phyloP scores from a whole-genome alignment of 2,329 filamentous ascomycete species.

The Curvularia eragrostidis region DNA sequence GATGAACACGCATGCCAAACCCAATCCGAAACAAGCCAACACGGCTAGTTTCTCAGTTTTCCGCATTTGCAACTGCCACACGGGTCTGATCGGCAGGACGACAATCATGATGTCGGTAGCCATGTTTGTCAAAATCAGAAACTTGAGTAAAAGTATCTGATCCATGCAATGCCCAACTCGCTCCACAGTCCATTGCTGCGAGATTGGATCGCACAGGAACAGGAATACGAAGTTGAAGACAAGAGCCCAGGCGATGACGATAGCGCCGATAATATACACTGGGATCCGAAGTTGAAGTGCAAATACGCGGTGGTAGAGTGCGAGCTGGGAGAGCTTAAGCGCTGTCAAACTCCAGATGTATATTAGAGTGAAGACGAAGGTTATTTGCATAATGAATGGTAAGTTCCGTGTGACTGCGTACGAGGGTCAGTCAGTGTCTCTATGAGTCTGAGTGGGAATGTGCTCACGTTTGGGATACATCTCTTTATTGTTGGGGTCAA shows the following conservation, averaged over 20 bases:
- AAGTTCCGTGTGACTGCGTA: slow-evolving; percentile 25
- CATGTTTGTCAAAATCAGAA: slow-evolving; percentile 27
- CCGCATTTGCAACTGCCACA: slow-evolving; percentile 32
- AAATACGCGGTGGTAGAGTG: slow-evolving; percentile 30
- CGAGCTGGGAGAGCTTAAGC: slow-evolving; percentile 31
- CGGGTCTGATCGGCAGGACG: slow-evolving; percentile 21
- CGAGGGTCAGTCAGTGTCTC: neutral
- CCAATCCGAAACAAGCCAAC: slow-evolving; percentile 29
- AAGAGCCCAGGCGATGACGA: slow-evolving; percentile 29
- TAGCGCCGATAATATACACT: slow-evolving; percentile 24
- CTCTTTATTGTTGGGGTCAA: slow-evolving; percentile 15
- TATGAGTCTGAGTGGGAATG: neutral
- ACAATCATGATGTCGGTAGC: slow-evolving; percentile 28
- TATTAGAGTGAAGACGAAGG: slow-evolving; percentile 30
- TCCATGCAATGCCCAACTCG: slow-evolving; percentile 33
- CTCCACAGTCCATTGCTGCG: slow-evolving; percentile 31
- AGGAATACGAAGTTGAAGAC: slow-evolving; percentile 33
- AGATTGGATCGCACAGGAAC: slow-evolving; percentile 33
- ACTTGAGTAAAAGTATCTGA: slow-evolving; percentile 30
- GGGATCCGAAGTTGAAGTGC: slow-evolving; percentile 16
- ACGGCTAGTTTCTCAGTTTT: slow-evolving; percentile 35
- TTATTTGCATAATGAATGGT: slow-evolving; percentile 32
- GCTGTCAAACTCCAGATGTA: slow-evolving; percentile 31
- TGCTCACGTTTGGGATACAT: slow-evolving; percentile 25
- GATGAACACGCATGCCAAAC: slow-evolving; percentile 28